These are phyloP conservation scores for Elongisporangium prolatum DNA, from an alignment of 352 stramenopile species.

Conservation along the genomic window DNA sequence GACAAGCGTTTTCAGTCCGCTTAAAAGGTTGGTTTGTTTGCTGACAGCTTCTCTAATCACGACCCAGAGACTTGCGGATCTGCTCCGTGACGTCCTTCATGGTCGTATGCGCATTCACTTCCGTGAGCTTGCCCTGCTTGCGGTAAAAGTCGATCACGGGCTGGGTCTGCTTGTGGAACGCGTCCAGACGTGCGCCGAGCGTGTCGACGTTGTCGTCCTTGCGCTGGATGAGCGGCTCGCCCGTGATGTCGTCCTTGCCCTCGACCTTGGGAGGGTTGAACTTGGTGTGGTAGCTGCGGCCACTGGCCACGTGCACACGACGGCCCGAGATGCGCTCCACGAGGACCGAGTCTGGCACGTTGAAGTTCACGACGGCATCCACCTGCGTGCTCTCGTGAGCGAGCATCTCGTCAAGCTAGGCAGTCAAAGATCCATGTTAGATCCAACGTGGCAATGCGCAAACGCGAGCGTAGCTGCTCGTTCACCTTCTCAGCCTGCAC, in stretches of 20 bases:
- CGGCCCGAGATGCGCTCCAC: constrained; percentile 96
- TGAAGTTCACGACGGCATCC: constrained; percentile 93
- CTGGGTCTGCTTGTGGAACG: constrained; percentile 97
- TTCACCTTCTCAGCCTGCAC: constrained; percentile 94
- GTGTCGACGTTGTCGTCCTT: constrained; percentile 96
- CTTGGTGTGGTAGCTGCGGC: constrained; percentile 97
- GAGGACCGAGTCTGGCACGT: constrained; percentile 94
- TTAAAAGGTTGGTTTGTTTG: background rate
- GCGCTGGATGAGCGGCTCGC: constrained; percentile 95
- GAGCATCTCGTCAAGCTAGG: constrained; percentile 95
- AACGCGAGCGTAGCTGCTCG: background rate
- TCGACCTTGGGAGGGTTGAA: constrained; percentile 94
- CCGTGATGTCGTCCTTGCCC: constrained; percentile 91
- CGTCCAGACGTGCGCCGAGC: constrained; percentile 88
- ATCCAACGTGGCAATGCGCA: background rate
- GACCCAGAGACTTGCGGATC: constrained; percentile 70
- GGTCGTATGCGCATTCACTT: constrained; percentile 90
- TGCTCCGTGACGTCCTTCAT: constrained; percentile 82
- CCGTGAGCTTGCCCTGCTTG: constrained; percentile 76
- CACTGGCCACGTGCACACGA: constrained; percentile 93
- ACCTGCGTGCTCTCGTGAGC: constrained; percentile 82
- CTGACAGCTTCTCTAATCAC: constrained; percentile 44
- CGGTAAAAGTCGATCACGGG: constrained; percentile 93
- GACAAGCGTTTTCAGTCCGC: background rate
- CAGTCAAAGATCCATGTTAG: background rate